A percentile compares a stretch with the other conserved stretches of the same genome.
These are phyloP conservation scores for Ustilago tritici DNA, from an alignment of 1,284 basidiomycete species.

Conservation along the genomic window DNA sequence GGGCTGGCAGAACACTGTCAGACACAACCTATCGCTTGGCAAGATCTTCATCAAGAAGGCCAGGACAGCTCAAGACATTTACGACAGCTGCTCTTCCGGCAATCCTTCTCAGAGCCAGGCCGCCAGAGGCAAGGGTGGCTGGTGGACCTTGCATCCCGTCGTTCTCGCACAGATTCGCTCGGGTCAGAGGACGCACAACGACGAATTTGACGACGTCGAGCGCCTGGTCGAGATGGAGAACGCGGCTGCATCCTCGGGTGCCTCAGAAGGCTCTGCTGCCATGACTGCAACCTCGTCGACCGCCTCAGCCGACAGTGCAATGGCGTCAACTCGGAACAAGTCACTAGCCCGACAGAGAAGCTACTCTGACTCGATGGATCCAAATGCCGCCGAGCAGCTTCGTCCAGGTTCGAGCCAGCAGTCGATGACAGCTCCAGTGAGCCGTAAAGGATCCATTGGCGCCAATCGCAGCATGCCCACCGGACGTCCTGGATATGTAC, in stretches of 20 bases:
- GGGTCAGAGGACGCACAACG: conserved; percentile 41
- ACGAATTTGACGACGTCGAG: conserved; percentile 52
- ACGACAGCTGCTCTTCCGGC: conserved; percentile 58
- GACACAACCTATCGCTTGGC: conserved; percentile 63
- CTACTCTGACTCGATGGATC: conserved; percentile 51
- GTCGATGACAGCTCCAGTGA: conserved; percentile 32
- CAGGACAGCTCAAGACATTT: conserved; percentile 55
- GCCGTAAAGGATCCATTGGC: conserved; percentile 28
- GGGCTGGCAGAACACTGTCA: conserved; percentile 65
- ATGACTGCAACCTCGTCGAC: conserved; percentile 17
- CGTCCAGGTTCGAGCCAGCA: conserved; percentile 18
- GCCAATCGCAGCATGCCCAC: conserved; percentile 1
- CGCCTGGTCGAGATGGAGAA: conserved; percentile 46
- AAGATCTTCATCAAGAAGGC: conserved; percentile 63
- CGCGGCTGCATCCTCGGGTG: conserved; percentile 17
- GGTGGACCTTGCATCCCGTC: conserved; percentile 57
- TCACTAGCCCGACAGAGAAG: conserved; percentile 43
- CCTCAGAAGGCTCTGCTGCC: not conserved
- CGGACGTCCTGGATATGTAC: conserved; percentile 2
- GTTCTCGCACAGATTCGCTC: conserved; percentile 48
- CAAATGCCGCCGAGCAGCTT: conserved; percentile 21
- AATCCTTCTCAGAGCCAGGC: conserved; percentile 56
- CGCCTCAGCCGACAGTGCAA: conserved; percentile 8
- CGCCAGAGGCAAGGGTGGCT: conserved; percentile 59
- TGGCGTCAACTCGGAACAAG: conserved; percentile 8